Conservation (phyloP, 257 asterid genomes). For the Fraxinus cuspidata region DNA sequence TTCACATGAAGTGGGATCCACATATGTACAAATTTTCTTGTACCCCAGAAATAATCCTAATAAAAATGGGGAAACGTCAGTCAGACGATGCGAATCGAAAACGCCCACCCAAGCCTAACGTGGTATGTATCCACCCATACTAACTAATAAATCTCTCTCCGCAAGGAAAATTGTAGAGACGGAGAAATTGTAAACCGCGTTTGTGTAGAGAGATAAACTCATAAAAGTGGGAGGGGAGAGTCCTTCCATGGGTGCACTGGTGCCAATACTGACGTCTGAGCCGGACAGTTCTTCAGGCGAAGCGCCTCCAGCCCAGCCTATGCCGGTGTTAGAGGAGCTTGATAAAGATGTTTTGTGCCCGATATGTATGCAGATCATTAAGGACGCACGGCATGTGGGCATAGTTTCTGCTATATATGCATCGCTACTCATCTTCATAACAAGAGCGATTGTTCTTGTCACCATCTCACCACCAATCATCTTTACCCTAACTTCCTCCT, state of each 20-base stretch:
- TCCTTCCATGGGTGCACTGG: constrained; percentile 51
- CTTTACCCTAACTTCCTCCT: constrained; percentile 93
- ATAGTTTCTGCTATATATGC: constrained; percentile 90
- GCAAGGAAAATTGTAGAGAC: too few relatives aligned
- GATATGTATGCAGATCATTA: constrained; percentile 85
- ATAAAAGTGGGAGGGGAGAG: constrained; percentile 37
- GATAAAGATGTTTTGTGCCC: constrained; percentile 85
- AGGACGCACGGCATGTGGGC: constrained; percentile 95
- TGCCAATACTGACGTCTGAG: constrained; percentile 56
- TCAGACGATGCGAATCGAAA: too few relatives aligned
- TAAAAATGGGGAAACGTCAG: too few relatives aligned
- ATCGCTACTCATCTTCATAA: constrained; percentile 79
- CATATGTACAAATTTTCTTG: too few relatives aligned
- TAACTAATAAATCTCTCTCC: too few relatives aligned
- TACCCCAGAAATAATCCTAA: too few relatives aligned
- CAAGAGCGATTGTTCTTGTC: constrained; percentile 89
- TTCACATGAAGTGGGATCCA: too few relatives aligned
- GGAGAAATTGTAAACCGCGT: not conserved
- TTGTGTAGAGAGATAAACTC: constrained; percentile 10
- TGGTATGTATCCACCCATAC: too few relatives aligned
- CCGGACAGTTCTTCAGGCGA: constrained; percentile 30
- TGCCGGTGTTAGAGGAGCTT: constrained; percentile 33
- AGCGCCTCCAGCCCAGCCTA: constrained; percentile 23
- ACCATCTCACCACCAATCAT: constrained; percentile 58
- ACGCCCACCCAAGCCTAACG: too few relatives aligned